Percentiles rank a stretch among this genome's conserved stretches.
Conservation (phyloP, 164 flowering plant genomes). For the Kalanchoe fedtschenkoi region DNA sequence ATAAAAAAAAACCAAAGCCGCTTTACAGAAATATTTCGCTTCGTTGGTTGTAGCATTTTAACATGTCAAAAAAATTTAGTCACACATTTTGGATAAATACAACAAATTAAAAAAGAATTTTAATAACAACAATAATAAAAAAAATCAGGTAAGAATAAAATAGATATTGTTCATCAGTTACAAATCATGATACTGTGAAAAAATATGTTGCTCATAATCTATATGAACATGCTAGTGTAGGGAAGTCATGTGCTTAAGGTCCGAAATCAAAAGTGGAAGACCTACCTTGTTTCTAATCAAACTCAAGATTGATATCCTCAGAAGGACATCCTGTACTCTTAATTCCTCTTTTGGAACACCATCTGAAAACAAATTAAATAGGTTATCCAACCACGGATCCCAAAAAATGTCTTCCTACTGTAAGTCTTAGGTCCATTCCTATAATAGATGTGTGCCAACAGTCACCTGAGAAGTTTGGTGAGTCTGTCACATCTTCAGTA, state of each 20-base stretch:
- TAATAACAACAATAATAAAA: too few relatives aligned
- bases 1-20: too few relatives aligned
- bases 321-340: constrained; percentile 75
- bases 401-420: not conserved
- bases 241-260: not conserved
- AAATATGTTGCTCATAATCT: not conserved
- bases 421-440: not conserved
- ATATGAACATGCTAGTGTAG: not conserved
- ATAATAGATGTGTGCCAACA: constrained; percentile 5
- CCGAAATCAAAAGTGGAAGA: not conserved
- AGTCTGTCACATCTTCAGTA: constrained; percentile 60
- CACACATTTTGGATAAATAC: too few relatives aligned
- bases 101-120: too few relatives aligned
- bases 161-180: not conserved
- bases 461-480: constrained; percentile 73
- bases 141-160: too few relatives aligned
- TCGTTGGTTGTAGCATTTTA: too few relatives aligned
- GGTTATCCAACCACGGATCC: not conserved
- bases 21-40: too few relatives aligned
- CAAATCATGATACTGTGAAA: not conserved
- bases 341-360: constrained; percentile 98
- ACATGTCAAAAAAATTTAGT: too few relatives aligned
- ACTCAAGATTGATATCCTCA: constrained; percentile 56
- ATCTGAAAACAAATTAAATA: constrained; percentile 33
- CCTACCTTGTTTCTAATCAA: constrained; percentile 65